Conservation (phyloP, 768 basidiomycete species). For the Trametes meyenii region DNA sequence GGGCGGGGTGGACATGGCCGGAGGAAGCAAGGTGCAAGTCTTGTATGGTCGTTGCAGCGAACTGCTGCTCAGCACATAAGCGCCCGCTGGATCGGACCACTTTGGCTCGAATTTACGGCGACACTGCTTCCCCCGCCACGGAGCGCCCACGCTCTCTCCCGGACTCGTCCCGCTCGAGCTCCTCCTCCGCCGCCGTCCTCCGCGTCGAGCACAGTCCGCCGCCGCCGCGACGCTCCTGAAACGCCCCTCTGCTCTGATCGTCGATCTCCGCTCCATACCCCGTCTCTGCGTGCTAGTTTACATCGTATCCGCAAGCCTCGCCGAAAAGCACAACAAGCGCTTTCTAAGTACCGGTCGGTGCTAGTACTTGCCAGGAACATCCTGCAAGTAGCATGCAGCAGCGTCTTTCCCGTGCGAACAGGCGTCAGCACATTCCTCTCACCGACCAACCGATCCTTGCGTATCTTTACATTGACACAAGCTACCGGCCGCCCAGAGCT, state of each 20-base stretch:
- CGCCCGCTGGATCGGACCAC: constrained; percentile 25
- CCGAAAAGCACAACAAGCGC: too few species aligned
- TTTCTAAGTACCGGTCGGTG: neutral
- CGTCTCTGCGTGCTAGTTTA: neutral
- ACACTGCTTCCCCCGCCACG: constrained; percentile 8
- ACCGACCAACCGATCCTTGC: neutral
- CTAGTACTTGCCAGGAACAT: neutral
- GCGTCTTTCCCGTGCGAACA: neutral
- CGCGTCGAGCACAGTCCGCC: neutral
- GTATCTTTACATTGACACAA: neutral
- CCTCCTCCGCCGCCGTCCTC: neutral
- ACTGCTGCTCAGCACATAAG: neutral
- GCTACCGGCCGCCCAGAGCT: neutral
- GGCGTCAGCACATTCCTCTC: neutral
- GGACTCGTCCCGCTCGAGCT: neutral
- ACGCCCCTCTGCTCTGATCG: neutral
- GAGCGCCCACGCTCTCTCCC: constrained; percentile 13
- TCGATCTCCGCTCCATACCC: constrained; percentile 1
- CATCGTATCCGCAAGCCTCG: neutral
- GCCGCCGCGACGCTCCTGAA: constrained; percentile 6
- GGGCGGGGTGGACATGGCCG: constrained; percentile 31
- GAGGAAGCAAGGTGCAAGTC: constrained; percentile 10
- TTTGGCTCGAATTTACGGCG: constrained; percentile 7
- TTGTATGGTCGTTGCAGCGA: constrained; percentile 14
- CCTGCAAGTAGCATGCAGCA: neutral